Conservation (phyloP, 1,284 basidiomycete species). For the Trametes pubescens region DNA sequence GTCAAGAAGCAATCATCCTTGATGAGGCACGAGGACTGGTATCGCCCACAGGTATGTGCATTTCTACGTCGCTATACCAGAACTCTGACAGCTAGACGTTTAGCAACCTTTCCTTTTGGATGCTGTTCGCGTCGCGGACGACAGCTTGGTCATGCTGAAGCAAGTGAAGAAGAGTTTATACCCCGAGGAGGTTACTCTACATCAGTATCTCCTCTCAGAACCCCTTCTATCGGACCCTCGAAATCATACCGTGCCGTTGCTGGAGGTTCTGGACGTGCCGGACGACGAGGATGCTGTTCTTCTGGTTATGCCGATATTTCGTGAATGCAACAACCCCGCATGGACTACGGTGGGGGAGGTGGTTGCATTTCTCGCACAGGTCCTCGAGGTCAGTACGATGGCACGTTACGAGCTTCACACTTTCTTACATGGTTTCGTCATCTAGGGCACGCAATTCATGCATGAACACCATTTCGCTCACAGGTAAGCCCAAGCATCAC, state of each 20-base stretch:
- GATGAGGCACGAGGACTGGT: conserved; percentile 15
- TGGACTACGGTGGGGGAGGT: conserved; percentile 34
- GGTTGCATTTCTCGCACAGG: conserved; percentile 33
- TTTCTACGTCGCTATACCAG: neutral
- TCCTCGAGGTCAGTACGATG: conserved; percentile 30
- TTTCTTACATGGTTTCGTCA: neutral
- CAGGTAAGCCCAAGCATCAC: conserved; percentile 14
- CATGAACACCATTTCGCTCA: conserved; percentile 35
- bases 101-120: conserved; percentile 30
- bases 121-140: conserved; percentile 38
- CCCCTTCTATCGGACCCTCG: conserved; percentile 12
- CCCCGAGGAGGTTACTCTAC: conserved; percentile 31
- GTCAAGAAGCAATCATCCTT: neutral
- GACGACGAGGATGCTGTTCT: conserved; percentile 16
- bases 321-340: conserved; percentile 26
- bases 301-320: conserved; percentile 38
- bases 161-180: conserved; percentile 16
- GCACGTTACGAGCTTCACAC: neutral
- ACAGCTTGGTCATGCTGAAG: conserved; percentile 38
- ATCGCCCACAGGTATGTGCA: neutral
- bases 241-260: conserved; percentile 34
- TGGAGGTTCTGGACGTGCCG: conserved; percentile 31
- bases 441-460: conserved; percentile 36
- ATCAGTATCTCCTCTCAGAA: conserved; percentile 12
- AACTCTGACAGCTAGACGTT: neutral